These are phyloP conservation scores for Monosporascus sp. DNA, from an alignment of 2,329 filamentous ascomycete genomes.

Conservation along the genomic window DNA sequence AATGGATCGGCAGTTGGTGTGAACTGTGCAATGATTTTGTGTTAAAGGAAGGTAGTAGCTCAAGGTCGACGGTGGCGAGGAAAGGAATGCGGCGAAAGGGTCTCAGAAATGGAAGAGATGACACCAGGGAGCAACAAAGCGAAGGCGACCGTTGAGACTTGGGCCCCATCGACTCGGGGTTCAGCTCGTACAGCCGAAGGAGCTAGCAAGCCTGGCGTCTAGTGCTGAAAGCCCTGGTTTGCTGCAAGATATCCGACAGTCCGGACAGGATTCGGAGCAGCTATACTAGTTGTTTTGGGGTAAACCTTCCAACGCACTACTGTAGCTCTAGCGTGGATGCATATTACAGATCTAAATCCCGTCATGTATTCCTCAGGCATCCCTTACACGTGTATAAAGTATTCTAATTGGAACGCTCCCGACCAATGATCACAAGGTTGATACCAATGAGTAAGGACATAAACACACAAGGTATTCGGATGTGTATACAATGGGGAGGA, in stretches of 20 bases:
- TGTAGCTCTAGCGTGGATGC: background rate
- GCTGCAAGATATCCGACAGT: background rate
- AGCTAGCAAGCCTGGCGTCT: background rate
- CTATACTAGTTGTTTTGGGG: background rate
- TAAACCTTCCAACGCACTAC: background rate
- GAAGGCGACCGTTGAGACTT: background rate
- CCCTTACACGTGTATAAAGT: too few relatives aligned
- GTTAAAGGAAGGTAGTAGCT: background rate
- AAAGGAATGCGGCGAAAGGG: background rate
- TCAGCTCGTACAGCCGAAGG: background rate
- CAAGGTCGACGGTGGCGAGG: background rate
- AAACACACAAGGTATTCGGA: too few relatives aligned
- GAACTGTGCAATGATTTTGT: background rate
- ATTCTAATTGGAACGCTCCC: too few relatives aligned
- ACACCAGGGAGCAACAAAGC: background rate
- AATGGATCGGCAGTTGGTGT: background rate
- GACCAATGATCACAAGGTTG: too few relatives aligned
- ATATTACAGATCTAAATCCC: too few relatives aligned
- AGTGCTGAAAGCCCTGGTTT: background rate
- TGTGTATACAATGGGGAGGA: too few relatives aligned
- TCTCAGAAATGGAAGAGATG: background rate
- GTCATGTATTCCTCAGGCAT: too few relatives aligned
- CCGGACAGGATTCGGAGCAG: background rate
- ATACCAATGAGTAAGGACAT: too few relatives aligned
- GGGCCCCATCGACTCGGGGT: background rate